Evolutionary conservation across 2,329 filamentous ascomycete genomes (phyloP), one percentile per base, ranked within the genome.

Genomic region (Paracorniculantispora psalliotae): DNA sequence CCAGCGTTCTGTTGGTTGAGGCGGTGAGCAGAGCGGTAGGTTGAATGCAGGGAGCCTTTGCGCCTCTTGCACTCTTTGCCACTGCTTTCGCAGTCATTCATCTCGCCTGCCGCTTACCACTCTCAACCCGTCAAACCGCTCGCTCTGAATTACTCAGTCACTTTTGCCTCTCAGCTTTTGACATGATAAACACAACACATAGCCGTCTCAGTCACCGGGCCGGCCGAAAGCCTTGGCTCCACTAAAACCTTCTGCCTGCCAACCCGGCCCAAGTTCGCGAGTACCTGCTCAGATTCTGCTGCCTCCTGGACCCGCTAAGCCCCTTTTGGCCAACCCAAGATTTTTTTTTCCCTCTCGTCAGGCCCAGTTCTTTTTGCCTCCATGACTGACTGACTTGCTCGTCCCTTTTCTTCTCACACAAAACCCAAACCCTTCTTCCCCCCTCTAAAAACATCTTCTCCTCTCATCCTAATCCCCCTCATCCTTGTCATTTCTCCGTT

Each of bases 301-400:
- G 44, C 56, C 56, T 51, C 49, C 43, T 53, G 47, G 21, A n/a
- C 39, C 17, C 59, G 54, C 59, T 61, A 61, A 61, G n/a, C 59
- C 44, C 23, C 54, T 61, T 61, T 58, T 37, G 59, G 59, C 33
- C 43, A 30, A 49, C 37, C 37, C 59, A 28, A 52, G 30, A 49
- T 57, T 60, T 60, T 60, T 60, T 59, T 60, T 57, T n/a, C n/a
- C n/a, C 56, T 49, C 43, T 35, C 33, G 13, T 47, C 26, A 48
- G 33, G 50, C 44, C 57, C 57, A 48, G 67, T 67, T 68, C 65
- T 68, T 70, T 65, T 71, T 23, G 68, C 69, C 68, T 61, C 52
- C 60, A 50, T 61, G 39, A 49, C 41, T 58, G n/a, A n/a, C n/a
- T 57, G 37, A 49, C 58, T n/a, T 63, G 43, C 46, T 35, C 46